Evolutionary conservation across 805 yeast genomes (phyloP).

Genomic region (Suhomyces pyralidae): DNA sequence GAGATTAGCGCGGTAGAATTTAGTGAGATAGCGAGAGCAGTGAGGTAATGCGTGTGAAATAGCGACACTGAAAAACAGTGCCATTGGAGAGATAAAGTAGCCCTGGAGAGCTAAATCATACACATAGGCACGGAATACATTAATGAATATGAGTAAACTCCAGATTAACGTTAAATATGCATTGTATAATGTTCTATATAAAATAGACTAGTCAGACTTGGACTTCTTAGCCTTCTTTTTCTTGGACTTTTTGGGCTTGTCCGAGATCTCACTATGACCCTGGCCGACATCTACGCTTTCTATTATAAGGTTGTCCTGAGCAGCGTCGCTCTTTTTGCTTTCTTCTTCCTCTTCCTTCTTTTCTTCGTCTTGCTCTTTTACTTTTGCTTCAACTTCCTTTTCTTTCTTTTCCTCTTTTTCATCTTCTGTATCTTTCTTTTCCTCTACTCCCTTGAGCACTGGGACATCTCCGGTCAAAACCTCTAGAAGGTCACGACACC

Average conservation of each 20-base stretch:
- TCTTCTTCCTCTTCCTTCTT: conserved; percentile 13
- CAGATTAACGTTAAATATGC: neutral
- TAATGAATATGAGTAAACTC: neutral
- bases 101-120: neutral
- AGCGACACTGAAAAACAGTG: neutral
- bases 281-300: conserved; percentile 8
- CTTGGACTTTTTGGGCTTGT: conserved; percentile 7
- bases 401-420: conserved; percentile 11
- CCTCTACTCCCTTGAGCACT: conserved; percentile 26
- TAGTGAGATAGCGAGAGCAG: neutral
- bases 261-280: conserved; percentile 6
- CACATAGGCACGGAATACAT: neutral
- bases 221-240: conserved; percentile 1
- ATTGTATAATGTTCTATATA: neutral
- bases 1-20: neutral
- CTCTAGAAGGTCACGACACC: conserved; percentile 38
- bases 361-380: conserved; percentile 1
- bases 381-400: conserved; percentile 2
- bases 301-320: conserved; percentile 6
- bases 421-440: conserved; percentile 5
- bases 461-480: conserved; percentile 35
- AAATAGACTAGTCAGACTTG: conserved; percentile 7
- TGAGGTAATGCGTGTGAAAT: neutral
- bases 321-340: conserved; percentile 9
- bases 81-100: neutral